phyloP scores from a whole-genome alignment of 2,329 filamentous ascomycete genomes.

The Epichloe hybrida region DNA sequence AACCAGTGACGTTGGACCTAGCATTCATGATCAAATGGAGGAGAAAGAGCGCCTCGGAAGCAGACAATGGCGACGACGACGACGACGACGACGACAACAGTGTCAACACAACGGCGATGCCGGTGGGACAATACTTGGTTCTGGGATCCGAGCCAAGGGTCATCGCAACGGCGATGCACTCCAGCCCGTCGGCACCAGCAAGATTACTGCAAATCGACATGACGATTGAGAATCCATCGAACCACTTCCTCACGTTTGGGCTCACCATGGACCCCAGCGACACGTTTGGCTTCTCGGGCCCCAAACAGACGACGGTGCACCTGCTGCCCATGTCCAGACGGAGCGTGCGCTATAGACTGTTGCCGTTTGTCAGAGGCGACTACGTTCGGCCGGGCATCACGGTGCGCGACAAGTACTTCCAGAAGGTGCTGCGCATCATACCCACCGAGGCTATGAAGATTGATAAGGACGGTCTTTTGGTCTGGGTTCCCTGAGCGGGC shows the following conservation, averaged over 20 bases:
- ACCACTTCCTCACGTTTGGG: slow-evolving; percentile 88
- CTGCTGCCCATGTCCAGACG: slow-evolving; percentile 71
- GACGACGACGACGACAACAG: not conserved
- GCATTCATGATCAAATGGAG: slow-evolving; percentile 67
- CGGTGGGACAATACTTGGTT: slow-evolving; percentile 67
- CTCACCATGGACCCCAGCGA: slow-evolving; percentile 85
- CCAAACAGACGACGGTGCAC: slow-evolving; percentile 68
- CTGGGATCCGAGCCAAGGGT: slow-evolving; percentile 80
- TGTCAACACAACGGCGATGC: slow-evolving; percentile 53
- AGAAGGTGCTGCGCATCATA: slow-evolving; percentile 72
- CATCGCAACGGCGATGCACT: slow-evolving; percentile 43
- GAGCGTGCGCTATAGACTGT: slow-evolving; percentile 57
- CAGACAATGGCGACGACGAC: slow-evolving; percentile 4
- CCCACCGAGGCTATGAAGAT: slow-evolving; percentile 60
- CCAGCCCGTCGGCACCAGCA: slow-evolving; percentile 16
- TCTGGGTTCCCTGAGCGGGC: slow-evolving; percentile 40
- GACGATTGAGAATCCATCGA: slow-evolving; percentile 85
- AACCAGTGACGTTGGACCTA: slow-evolving; percentile 60
- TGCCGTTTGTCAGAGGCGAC: slow-evolving; percentile 50
- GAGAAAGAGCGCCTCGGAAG: slow-evolving; percentile 29
- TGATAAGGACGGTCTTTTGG: slow-evolving; percentile 48
- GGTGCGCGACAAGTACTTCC: slow-evolving; percentile 83
- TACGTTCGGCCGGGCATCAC: slow-evolving; percentile 63
- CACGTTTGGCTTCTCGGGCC: slow-evolving; percentile 82
- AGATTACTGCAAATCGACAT: slow-evolving; percentile 34